Conservation (phyloP, 1,139 yeast species). For the Magnusiomyces magnusii region DNA sequence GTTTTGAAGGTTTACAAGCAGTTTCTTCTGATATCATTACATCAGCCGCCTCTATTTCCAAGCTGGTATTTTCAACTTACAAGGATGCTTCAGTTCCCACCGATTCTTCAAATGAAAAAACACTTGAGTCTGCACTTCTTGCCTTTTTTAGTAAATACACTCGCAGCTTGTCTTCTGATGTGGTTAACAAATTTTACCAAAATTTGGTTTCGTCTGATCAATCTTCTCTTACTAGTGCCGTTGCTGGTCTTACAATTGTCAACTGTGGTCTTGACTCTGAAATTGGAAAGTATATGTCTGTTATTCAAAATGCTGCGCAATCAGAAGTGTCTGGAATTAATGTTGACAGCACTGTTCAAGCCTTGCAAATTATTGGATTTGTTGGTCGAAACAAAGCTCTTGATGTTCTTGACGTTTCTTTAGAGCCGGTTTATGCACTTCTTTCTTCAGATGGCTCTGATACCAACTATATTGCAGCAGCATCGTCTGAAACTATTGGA, state of each 20-base stretch:
- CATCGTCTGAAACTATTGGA: slow-evolving; percentile 45
- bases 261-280: slow-evolving; percentile 9
- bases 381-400: slow-evolving; percentile 35
- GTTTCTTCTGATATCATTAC: neutral
- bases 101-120: neutral
- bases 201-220: neutral
- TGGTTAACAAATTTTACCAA: neutral
- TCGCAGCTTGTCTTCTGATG: neutral
- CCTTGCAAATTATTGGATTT: slow-evolving; percentile 42
- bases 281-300: slow-evolving; percentile 3
- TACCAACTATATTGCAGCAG: slow-evolving; percentile 37
- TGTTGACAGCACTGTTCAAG: slow-evolving; percentile 6
- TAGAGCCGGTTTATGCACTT: slow-evolving; percentile 33
- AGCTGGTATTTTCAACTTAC: neutral
- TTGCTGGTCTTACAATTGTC: slow-evolving; percentile 13
- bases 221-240: slow-evolving; percentile 11
- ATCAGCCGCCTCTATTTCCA: slow-evolving; percentile 1
- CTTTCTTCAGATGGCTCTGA: slow-evolving; percentile 34
- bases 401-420: slow-evolving; percentile 26
- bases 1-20: slow-evolving; percentile 4
- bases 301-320: slow-evolving; percentile 1
- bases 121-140: slow-evolving; percentile 4
- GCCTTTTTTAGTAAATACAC: slow-evolving; percentile 3
- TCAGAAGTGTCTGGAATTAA: neutral
- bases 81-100: neutral